Evolutionary conservation across 2,329 filamentous ascomycete genomes (phyloP), one percentile per base, ranked within the genome.

Genomic region (Pseudogymnoascus sp.): DNA sequence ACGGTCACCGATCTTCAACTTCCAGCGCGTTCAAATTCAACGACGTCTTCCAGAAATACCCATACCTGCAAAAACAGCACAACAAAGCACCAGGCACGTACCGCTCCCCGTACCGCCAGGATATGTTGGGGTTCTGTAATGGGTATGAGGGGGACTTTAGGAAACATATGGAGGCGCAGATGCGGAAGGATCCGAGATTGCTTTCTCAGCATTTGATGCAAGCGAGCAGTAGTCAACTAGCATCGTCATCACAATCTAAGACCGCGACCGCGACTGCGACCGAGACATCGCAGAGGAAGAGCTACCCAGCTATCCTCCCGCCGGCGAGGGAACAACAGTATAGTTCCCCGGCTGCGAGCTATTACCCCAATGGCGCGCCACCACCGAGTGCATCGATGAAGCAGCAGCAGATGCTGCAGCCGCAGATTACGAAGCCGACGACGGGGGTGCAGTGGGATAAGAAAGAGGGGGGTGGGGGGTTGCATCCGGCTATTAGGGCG

Each of bases 21-120:
- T 60, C 57, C 4, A 36, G 31, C 23, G 37, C 31, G 1, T 60
- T 60, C 4, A 40, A 60, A 23, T 60, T 60, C 37, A 60, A 60
- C 57, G 37, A 40, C 8, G 37, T 63, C 23, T 64, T 54, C 62
- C 18, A 34, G 21, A 62, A 62, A 34, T 74, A 74, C 68, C 74
- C 77, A 2, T 87, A 84, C 70, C 83, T 86, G 71, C 82, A 85
- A 67, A 78, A 83, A 26, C 77, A 86, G 65, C 80, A 86, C 67
- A 86, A 86, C 66, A 80, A 81, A 79, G 83, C 77, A 64, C 76
- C 81, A 5, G 77, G 79, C 6, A 80, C 80, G 62, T 86, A 87
- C 65, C 79, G 82, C 60, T 85, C 83, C 4, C 85, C 85, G 1
- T 87, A 87, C 69, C 78, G 81, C 14, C 75, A 78, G 62, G 71